Evolutionary conservation across 2,329 filamentous ascomycete species (phyloP).

Genomic region (Magnaporthiopsis incrustans): DNA sequence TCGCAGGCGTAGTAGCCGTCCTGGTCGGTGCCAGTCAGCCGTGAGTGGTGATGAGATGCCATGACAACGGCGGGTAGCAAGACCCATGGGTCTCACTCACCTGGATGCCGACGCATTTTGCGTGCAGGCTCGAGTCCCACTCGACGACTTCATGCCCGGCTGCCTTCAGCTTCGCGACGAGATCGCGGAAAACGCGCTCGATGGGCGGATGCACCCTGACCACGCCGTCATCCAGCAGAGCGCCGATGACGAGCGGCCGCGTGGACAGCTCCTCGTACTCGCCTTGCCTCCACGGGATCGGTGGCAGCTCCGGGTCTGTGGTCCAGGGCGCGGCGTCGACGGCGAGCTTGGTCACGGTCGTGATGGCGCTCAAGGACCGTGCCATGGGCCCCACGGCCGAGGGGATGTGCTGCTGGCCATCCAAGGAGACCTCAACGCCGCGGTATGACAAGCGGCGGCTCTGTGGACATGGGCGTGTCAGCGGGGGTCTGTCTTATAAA

Average conservation of each 20-base stretch:
- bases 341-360: slow-evolving; percentile 37
- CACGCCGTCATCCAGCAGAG: slow-evolving; percentile 31
- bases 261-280: slow-evolving; percentile 30
- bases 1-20: slow-evolving; percentile 55
- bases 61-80: no score
- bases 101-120: slow-evolving; percentile 35
- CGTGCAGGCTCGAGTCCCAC: slow-evolving; percentile 44
- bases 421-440: slow-evolving; percentile 51
- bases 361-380: slow-evolving; percentile 41
- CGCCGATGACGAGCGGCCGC: slow-evolving; percentile 38
- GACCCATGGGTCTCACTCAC: neutral
- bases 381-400: slow-evolving; percentile 55
- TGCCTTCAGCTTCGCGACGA: slow-evolving; percentile 27
- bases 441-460: slow-evolving; percentile 49
- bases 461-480: slow-evolving; percentile 27
- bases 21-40: slow-evolving; percentile 14
- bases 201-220: slow-evolving; percentile 48
- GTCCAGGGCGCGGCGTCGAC: slow-evolving; percentile 42
- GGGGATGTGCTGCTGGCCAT: slow-evolving; percentile 57
- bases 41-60: slow-evolving; percentile 12
- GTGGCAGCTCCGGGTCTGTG: slow-evolving; percentile 39
- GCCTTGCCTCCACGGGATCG: slow-evolving; percentile 37
- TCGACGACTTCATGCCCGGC: slow-evolving; percentile 46
- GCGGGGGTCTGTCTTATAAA: no score
- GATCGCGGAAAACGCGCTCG: slow-evolving; percentile 31